Percentiles rank a stretch among this genome's conserved stretches.
Conservation (phyloP, 1,284 basidiomycete genomes). For the Chondrostereum purpureum region DNA sequence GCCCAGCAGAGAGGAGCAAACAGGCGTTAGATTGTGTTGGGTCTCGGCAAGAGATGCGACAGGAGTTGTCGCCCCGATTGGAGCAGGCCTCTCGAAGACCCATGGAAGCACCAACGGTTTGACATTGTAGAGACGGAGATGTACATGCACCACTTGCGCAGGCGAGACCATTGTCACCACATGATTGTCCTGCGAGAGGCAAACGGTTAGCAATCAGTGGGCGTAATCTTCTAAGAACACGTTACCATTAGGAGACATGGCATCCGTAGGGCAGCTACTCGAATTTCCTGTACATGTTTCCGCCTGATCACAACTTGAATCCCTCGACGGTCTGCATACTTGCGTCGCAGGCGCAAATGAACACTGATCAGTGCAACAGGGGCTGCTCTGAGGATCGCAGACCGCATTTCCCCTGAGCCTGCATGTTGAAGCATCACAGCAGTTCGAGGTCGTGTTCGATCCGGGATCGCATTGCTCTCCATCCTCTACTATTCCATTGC, state of each 20-base stretch:
- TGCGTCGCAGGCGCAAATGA: conserved; percentile 58
- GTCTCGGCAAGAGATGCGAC: conserved; percentile 78
- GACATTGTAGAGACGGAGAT: conserved; percentile 73
- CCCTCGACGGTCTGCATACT: conserved; percentile 70
- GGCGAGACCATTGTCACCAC: conserved; percentile 56
- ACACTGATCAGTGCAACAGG: conserved; percentile 75
- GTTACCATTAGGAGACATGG: conserved; percentile 61
- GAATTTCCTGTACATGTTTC: conserved; percentile 79
- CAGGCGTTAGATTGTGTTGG: conserved; percentile 60
- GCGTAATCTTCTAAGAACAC: too few relatives aligned
- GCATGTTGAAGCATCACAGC: conserved; percentile 78
- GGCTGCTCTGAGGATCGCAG: conserved; percentile 75
- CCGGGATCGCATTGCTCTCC: conserved; percentile 92
- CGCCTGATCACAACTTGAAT: conserved; percentile 66
- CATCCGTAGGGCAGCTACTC: conserved; percentile 69
- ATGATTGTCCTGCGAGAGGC: conserved; percentile 42
- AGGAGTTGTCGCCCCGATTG: conserved; percentile 55
- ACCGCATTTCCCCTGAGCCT: conserved; percentile 67
- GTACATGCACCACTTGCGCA: conserved; percentile 86
- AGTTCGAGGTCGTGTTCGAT: conserved; percentile 49
- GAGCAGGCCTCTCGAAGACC: conserved; percentile 65
- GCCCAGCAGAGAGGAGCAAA: conserved; percentile 66
- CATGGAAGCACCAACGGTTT: conserved; percentile 64
- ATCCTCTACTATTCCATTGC: conserved; percentile 70
- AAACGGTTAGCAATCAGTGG: too few relatives aligned